Conservation (phyloP, 2,329 filamentous ascomycete genomes). For the Chrysoporthe deuterocubensis region DNA sequence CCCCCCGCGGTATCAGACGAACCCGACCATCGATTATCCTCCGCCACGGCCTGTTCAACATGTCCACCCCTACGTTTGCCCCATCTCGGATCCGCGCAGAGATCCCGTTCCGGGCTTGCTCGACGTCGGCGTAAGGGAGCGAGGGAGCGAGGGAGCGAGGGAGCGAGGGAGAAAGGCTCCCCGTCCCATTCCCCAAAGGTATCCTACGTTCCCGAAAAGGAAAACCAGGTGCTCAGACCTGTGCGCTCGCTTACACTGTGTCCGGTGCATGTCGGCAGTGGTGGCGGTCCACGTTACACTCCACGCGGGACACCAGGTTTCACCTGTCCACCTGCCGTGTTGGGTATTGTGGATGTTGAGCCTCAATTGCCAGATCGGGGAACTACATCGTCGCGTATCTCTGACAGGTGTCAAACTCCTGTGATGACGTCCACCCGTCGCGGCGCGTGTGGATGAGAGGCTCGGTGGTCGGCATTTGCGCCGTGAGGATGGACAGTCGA, state of each 20-base stretch:
- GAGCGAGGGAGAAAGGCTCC: too few relatives aligned
- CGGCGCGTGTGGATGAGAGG: too few relatives aligned
- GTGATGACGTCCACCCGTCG: too few relatives aligned
- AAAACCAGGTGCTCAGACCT: too few relatives aligned
- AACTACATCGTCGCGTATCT: neutral
- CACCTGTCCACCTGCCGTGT: neutral
- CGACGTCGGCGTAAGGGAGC: neutral
- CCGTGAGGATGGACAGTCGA: neutral
- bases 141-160: too few relatives aligned
- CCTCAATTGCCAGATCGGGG: constrained; percentile 2
- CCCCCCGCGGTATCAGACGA: neutral
- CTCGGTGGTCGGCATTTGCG: neutral
- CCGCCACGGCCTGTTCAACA: neutral
- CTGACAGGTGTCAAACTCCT: neutral
- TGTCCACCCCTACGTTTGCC: neutral
- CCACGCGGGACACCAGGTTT: constrained; percentile 2
- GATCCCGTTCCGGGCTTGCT: neutral
- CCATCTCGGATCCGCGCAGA: neutral
- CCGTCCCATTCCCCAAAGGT: too few relatives aligned
- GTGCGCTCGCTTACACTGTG: neutral
- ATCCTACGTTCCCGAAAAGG: too few relatives aligned
- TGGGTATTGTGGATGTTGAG: constrained; percentile 5
- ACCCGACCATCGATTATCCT: neutral
- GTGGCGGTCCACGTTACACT: neutral
- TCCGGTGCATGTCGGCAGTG: neutral